A percentile compares a stretch with the other conserved stretches of the same genome.
These are phyloP conservation scores for Tetrapisispora pingtungensis DNA, from an alignment of 805 yeast genomes.

Conservation along the genomic window DNA sequence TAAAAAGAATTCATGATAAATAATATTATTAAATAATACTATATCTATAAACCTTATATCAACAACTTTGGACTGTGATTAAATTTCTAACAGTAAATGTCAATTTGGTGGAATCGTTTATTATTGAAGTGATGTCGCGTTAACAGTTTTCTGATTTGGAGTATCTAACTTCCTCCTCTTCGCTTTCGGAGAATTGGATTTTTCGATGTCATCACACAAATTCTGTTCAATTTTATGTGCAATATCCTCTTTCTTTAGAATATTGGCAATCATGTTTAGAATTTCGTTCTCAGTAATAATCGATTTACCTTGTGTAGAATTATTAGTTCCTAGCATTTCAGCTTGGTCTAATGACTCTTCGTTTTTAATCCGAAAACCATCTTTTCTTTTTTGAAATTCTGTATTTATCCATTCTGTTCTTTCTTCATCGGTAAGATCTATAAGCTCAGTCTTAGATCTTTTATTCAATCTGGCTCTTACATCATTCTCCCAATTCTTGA, in stretches of 20 bases:
- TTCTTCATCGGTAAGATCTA: constrained; percentile 35
- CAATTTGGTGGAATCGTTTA: too few relatives aligned
- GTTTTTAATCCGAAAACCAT: constrained; percentile 4
- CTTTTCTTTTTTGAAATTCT: constrained; percentile 57
- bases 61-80: too few relatives aligned
- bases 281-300: constrained; percentile 23
- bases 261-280: constrained; percentile 22
- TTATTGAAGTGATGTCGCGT: not conserved
- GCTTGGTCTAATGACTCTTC: constrained; percentile 5
- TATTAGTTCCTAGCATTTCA: constrained; percentile 4
- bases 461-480: constrained; percentile 66
- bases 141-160: not conserved
- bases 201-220: constrained; percentile 15
- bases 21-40: too few relatives aligned
- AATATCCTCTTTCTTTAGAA: constrained; percentile 19
- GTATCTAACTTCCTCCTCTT: constrained; percentile 36
- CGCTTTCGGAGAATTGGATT: constrained; percentile 40
- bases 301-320: constrained; percentile 8
- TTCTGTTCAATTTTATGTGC: constrained; percentile 23
- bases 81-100: too few relatives aligned
- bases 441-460: constrained; percentile 54
- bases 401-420: constrained; percentile 62
- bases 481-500: constrained; percentile 81
- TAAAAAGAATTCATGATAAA: too few relatives aligned
- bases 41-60: too few relatives aligned